Evolutionary conservation across 2,329 filamentous ascomycete species (phyloP).

Genomic region (Tolypocladium sp.): DNA sequence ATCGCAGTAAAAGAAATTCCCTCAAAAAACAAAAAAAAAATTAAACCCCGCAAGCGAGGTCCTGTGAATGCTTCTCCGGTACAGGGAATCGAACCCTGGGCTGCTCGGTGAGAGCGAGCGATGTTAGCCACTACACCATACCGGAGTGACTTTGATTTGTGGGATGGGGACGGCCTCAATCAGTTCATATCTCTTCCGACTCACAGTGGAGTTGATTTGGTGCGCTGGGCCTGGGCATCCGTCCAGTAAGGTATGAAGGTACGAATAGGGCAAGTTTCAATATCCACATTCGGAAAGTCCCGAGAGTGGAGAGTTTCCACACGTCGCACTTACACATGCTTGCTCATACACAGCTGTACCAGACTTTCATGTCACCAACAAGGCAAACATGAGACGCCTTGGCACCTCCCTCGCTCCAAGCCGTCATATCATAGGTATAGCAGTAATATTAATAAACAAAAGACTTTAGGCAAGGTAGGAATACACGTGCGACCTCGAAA

Average conservation of each 20-base stretch:
- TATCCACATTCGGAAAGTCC: neutral
- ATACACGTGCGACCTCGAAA: neutral
- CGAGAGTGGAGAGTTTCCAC: neutral
- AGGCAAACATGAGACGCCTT: neutral
- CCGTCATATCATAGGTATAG: neutral
- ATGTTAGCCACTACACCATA: conserved; percentile 28
- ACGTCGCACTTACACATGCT: neutral
- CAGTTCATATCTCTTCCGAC: neutral
- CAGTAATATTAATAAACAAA: neutral
- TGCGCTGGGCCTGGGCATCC: neutral
- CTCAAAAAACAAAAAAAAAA: neutral
- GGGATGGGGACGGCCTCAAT: neutral
- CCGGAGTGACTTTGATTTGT: conserved; percentile 12
- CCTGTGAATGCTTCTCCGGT: conserved; percentile 11
- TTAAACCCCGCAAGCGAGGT: neutral
- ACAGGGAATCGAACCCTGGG: conserved; percentile 26
- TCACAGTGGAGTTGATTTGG: neutral
- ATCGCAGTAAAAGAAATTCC: no score
- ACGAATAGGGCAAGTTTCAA: neutral
- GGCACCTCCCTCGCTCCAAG: neutral
- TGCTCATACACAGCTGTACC: neutral
- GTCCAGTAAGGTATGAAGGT: neutral
- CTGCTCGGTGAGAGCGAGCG: conserved; percentile 27
- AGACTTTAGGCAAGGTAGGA: neutral
- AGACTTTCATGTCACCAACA: neutral